phyloP scores from a whole-genome alignment of 1,139 yeast genomes.

The Eremothecium cymbalariae region DNA sequence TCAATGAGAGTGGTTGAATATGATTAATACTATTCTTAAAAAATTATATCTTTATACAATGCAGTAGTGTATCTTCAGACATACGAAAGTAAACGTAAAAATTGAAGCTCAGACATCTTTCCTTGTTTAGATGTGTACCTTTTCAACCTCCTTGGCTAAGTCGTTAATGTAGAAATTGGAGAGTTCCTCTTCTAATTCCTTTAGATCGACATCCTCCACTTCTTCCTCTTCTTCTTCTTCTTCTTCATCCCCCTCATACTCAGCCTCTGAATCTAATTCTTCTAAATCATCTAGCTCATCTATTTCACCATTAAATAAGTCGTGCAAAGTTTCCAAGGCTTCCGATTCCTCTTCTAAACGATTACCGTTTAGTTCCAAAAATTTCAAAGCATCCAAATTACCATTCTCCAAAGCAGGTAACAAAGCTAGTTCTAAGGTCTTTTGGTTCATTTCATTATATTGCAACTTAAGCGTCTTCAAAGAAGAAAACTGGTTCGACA shows the following conservation, averaged over 20 bases:
- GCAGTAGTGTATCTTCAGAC: too few relatives aligned
- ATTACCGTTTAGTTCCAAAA: constrained; percentile 85
- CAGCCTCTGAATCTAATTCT: constrained; percentile 80
- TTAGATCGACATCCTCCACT: constrained; percentile 46
- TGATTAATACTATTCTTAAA: too few relatives aligned
- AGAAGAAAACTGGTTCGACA: constrained; percentile 35
- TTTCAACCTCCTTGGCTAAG: constrained; percentile 51
- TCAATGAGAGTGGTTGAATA: too few relatives aligned
- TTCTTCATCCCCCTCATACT: constrained; percentile 62
- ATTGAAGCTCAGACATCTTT: too few relatives aligned
- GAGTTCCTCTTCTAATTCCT: constrained; percentile 54
- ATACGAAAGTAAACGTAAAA: too few relatives aligned
- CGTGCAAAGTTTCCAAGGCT: constrained; percentile 46
- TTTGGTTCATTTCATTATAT: constrained; percentile 76
- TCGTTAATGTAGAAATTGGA: constrained; percentile 43
- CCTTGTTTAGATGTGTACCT: constrained; percentile 39
- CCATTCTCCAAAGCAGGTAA: constrained; percentile 46
- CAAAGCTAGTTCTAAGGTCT: constrained; percentile 43
- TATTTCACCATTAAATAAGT: constrained; percentile 70
- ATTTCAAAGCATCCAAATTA: constrained; percentile 53
- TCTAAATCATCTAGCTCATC: constrained; percentile 94
- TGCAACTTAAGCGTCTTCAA: constrained; percentile 65
- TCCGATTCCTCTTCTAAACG: constrained; percentile 73
- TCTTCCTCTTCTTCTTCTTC: constrained; percentile 55
- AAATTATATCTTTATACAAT: too few relatives aligned